These are phyloP conservation scores for Lolium rigidum DNA, from an alignment of 176 grass and related monocot species.

Conservation along the genomic window DNA sequence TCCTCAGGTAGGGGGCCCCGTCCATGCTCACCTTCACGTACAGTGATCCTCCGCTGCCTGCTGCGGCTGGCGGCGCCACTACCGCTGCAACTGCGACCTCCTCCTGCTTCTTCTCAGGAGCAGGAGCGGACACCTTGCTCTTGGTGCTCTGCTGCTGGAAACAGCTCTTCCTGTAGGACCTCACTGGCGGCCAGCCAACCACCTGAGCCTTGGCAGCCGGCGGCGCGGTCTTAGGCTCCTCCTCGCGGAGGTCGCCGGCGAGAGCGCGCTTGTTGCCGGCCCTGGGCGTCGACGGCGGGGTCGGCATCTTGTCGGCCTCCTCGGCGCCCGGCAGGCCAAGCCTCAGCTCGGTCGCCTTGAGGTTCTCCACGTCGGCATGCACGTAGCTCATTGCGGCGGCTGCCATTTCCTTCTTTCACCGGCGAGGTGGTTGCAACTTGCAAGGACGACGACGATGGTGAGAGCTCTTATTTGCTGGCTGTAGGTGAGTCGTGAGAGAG, in stretches of 20 bases:
- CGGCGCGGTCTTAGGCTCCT: slow-evolving; percentile 45
- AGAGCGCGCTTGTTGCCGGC: slow-evolving; percentile 59
- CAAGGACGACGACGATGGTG: neutral
- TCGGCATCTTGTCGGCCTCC: slow-evolving; percentile 6
- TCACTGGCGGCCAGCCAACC: slow-evolving; percentile 89
- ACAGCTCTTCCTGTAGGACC: slow-evolving; percentile 90
- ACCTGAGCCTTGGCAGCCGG: slow-evolving; percentile 71
- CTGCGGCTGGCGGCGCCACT: neutral
- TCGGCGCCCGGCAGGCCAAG: slow-evolving; percentile 83
- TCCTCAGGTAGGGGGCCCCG: slow-evolving; percentile 79
- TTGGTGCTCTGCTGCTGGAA: slow-evolving; percentile 57
- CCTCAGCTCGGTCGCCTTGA: slow-evolving; percentile 89
- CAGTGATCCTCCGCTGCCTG: slow-evolving; percentile 2
- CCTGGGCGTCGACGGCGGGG: slow-evolving; percentile 35
- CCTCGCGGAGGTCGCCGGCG: neutral
- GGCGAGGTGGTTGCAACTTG: neutral
- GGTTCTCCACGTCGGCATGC: slow-evolving; percentile 53
- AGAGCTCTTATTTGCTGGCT: neutral
- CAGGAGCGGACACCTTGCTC: slow-evolving; percentile 25
- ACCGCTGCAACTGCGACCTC: slow-evolving; percentile 22
- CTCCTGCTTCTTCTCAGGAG: neutral
- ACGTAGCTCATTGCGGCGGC: slow-evolving; percentile 37
- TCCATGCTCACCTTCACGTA: slow-evolving; percentile 99
- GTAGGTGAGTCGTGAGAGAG: neutral
- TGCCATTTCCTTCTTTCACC: slow-evolving; percentile 48